Evolutionary conservation across 2,329 filamentous ascomycete genomes (phyloP).

Genomic region (Aspergillus calidoustus): DNA sequence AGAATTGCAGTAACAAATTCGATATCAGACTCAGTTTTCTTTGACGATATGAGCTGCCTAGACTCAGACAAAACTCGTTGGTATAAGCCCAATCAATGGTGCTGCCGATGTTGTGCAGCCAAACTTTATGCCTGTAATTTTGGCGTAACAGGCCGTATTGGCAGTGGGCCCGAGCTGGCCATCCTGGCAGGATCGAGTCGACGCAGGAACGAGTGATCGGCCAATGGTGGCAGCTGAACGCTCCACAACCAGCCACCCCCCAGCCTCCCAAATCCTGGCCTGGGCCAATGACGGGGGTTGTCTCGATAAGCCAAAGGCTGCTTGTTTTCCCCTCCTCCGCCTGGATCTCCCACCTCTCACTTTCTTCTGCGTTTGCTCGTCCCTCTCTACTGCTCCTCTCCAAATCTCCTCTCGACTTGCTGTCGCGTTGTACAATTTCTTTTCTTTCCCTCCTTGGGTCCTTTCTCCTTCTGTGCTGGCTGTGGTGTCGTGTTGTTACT

Average conservation of each 20-base stretch:
- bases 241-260: slow-evolving; percentile 22
- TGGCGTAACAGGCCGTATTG: slow-evolving; percentile 5
- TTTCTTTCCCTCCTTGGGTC: slow-evolving; percentile 6
- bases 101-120: slow-evolving; percentile 2
- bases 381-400: neutral
- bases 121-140: slow-evolving; percentile 8
- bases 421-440: slow-evolving; percentile 8
- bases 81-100: neutral
- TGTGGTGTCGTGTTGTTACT: neutral
- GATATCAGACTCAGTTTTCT: neutral
- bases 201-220: slow-evolving; percentile 24
- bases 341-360: neutral
- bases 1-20: neutral
- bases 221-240: slow-evolving; percentile 45
- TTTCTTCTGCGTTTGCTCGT: slow-evolving; percentile 7
- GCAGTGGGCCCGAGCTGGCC: neutral
- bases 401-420: slow-evolving; percentile 14
- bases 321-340: slow-evolving; percentile 16
- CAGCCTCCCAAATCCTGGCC: slow-evolving; percentile 19
- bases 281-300: slow-evolving; percentile 11
- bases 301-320: slow-evolving; percentile 12
- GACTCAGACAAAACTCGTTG: neutral
- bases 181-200: neutral
- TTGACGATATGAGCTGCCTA: neutral
- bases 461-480: slow-evolving; percentile 3